A percentile compares a stretch with the other conserved stretches of the same genome.
These are phyloP conservation scores for Chaetomidium leptoderma DNA, from an alignment of 495 filamentous ascomycete genomes.

Conservation along the genomic window DNA sequence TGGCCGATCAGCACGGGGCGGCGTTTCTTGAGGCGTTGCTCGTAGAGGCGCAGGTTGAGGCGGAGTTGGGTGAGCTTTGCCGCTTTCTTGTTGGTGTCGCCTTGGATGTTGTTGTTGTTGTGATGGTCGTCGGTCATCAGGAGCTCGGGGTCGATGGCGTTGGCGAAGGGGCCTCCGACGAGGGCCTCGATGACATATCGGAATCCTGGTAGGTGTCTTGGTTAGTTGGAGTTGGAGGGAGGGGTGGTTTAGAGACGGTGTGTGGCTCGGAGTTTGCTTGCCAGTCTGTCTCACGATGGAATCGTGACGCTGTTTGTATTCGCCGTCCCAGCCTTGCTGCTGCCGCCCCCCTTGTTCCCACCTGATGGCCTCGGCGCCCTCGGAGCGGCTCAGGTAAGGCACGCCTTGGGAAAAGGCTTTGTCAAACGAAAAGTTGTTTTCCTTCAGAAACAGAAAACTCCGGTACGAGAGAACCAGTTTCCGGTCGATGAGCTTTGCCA, in stretches of 20 bases:
- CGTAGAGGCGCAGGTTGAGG: slow-evolving; percentile 22
- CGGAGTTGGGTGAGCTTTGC: slow-evolving; percentile 22
- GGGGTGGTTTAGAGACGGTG: neutral
- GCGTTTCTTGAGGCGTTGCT: slow-evolving; percentile 41
- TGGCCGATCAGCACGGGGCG: slow-evolving; percentile 64
- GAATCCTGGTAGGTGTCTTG: slow-evolving; percentile 49
- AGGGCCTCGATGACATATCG: slow-evolving; percentile 69
- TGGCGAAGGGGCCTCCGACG: slow-evolving; percentile 51
- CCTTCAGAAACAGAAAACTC: slow-evolving; percentile 60
- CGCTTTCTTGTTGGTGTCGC: slow-evolving; percentile 1
- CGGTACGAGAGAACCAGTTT: slow-evolving; percentile 35
- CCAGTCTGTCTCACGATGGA: neutral
- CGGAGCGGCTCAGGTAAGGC: slow-evolving; percentile 63
- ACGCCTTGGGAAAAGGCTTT: slow-evolving; percentile 56
- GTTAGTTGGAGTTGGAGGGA: too few relatives aligned
- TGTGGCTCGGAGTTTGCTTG: neutral
- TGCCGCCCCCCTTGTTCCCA: too few relatives aligned
- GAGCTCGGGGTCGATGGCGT: slow-evolving; percentile 8
- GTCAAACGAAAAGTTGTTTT: slow-evolving; percentile 60
- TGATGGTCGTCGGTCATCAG: too few relatives aligned
- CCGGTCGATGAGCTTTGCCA: slow-evolving; percentile 33
- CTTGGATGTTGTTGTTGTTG: slow-evolving; percentile 1
- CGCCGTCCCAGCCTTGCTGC: neutral
- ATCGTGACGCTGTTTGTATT: neutral
- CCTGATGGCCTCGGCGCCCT: slow-evolving; percentile 48